These are phyloP conservation scores for Paragyromitra xinjiangensis DNA, from an alignment of 495 filamentous ascomycete species.

Conservation along the genomic window DNA sequence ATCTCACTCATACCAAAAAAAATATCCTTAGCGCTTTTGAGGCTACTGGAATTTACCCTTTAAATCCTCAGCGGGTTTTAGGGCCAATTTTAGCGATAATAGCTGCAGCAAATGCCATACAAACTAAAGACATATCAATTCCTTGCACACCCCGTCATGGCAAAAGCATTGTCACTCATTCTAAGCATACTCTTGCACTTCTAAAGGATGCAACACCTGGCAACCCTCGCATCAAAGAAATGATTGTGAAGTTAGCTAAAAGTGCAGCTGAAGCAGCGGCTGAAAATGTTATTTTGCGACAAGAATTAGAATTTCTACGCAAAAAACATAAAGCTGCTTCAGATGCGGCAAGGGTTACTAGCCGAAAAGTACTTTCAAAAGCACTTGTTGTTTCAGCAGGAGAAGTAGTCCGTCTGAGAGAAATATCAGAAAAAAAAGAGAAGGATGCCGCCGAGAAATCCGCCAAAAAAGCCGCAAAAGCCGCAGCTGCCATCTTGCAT, in stretches of 20 bases:
- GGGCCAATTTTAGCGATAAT: neutral
- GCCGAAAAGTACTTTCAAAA: conserved; percentile 8
- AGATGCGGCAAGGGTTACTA: neutral
- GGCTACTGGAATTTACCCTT: conserved; percentile 4
- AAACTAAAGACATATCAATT: neutral
- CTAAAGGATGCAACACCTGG: neutral
- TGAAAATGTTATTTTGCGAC: conserved; percentile 8
- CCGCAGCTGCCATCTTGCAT: neutral
- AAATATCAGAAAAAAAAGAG: neutral
- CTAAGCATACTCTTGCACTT: neutral
- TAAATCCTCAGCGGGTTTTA: conserved; percentile 3
- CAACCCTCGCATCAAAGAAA: neutral
- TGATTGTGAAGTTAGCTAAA: neutral
- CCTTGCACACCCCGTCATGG: neutral
- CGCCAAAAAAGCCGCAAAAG: neutral
- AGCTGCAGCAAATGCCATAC: neutral
- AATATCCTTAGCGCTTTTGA: conserved; percentile 23
- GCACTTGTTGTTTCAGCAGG: neutral
- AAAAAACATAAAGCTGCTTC: neutral
- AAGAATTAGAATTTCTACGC: neutral
- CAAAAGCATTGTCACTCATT: neutral
- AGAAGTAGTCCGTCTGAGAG: neutral
- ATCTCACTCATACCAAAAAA: conserved; percentile 7
- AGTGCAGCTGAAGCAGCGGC: neutral
- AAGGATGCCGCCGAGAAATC: neutral